Evolutionary conservation across 768 basidiomycete species (phyloP).

Genomic region (Rhodotorula paludigena): DNA sequence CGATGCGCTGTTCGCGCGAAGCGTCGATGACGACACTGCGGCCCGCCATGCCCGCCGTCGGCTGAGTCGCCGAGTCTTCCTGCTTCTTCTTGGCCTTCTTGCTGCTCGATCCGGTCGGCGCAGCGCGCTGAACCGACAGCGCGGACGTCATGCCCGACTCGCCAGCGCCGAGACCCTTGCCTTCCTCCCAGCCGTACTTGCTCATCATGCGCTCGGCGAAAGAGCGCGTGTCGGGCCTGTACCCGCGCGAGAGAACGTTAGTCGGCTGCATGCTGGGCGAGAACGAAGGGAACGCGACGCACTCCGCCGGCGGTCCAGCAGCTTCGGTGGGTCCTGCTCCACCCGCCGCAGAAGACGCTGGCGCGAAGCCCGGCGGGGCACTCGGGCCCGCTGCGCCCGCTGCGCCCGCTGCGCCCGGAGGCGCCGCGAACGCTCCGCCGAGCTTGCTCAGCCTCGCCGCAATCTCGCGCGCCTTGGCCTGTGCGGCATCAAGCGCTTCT

Average conservation of each 20-base stretch:
- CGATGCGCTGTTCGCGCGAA: background rate
- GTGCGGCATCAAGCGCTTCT: slow-evolving; percentile 24
- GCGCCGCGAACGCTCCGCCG: slow-evolving; percentile 20
- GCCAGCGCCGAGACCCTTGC: slow-evolving; percentile 80
- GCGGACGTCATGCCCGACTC: slow-evolving; percentile 84
- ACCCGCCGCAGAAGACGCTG: background rate
- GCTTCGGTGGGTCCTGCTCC: background rate
- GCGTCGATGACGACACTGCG: slow-evolving; percentile 24
- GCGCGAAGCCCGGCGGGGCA: background rate
- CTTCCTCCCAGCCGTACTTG: slow-evolving; percentile 92
- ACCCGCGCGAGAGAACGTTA: too few species aligned
- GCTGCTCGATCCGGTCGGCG: background rate
- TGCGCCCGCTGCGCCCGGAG: background rate
- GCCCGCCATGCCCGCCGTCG: slow-evolving; percentile 9
- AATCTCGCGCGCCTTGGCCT: slow-evolving; percentile 36
- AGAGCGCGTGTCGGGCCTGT: slow-evolving; percentile 47
- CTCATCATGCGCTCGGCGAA: slow-evolving; percentile 88
- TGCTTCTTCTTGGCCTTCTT: slow-evolving; percentile 14
- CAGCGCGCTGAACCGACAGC: slow-evolving; percentile 63
- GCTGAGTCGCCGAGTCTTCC: background rate
- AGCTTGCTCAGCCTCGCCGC: slow-evolving; percentile 35
- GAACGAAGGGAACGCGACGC: background rate
- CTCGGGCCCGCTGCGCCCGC: background rate
- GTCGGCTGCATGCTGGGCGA: too few species aligned
- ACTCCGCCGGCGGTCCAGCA: background rate